Percentiles rank a stretch among this genome's conserved stretches.
phyloP scores from a whole-genome alignment of 108 stramenopile genomes.

The Cyclotella cryptica region DNA sequence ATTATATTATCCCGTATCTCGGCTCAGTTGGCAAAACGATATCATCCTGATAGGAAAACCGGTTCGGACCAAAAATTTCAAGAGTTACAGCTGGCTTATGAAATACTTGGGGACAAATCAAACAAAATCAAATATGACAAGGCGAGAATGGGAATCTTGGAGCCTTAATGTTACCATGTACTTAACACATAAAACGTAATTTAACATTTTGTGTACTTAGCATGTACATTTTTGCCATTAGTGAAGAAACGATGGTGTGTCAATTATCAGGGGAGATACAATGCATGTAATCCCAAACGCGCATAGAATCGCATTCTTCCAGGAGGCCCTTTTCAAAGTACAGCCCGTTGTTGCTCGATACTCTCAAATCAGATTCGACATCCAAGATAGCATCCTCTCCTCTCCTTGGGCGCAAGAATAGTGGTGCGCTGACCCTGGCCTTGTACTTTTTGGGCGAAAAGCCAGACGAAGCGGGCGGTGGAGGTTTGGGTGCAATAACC shows the following conservation, averaged over 20 bases:
- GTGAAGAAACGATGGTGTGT: too few species aligned
- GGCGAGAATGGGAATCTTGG: neutral
- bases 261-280: slow-evolving; percentile 33
- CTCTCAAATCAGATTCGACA: neutral
- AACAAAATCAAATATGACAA: slow-evolving; percentile 65
- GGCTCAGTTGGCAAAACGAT: slow-evolving; percentile 59
- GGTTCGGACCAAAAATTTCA: slow-evolving; percentile 65
- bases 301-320: slow-evolving; percentile 37
- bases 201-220: too few species aligned
- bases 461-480: neutral
- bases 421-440: slow-evolving; percentile 37
- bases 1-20: slow-evolving; percentile 30
- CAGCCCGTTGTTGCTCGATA: slow-evolving; percentile 9
- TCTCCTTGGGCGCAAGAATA: slow-evolving; percentile 48
- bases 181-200: too few species aligned
- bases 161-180: slow-evolving; percentile 6
- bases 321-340: slow-evolving; percentile 42
- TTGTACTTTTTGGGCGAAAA: neutral
- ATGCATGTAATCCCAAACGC: slow-evolving; percentile 42
- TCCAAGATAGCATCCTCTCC: slow-evolving; percentile 41
- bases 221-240: too few species aligned
- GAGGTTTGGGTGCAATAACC: slow-evolving; percentile 39
- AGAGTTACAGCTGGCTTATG: slow-evolving; percentile 69
- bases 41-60: slow-evolving; percentile 75
- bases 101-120: slow-evolving; percentile 60